phyloP scores from a whole-genome alignment of 805 yeast species.

The Clavispora fructus region DNA sequence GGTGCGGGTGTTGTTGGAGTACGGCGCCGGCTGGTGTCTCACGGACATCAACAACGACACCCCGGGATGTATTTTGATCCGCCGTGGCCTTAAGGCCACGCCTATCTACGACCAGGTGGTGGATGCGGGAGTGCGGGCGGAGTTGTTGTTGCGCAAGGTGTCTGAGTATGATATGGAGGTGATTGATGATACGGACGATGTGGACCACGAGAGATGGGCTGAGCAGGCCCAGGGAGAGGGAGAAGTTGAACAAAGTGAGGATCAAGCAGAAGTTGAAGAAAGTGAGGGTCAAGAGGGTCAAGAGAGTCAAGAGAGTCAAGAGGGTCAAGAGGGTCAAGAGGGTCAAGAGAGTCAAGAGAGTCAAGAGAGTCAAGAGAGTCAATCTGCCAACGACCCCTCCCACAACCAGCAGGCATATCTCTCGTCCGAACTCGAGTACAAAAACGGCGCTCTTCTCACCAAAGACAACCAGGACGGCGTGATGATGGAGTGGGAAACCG shows the following conservation, averaged over 20 bases:
- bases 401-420: slow-evolving; percentile 61
- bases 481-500: slow-evolving; percentile 96
- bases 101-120: slow-evolving; percentile 49
- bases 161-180: slow-evolving; percentile 61
- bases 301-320: no score
- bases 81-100: slow-evolving; percentile 39
- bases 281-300: no score
- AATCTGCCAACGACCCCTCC: slow-evolving; percentile 48
- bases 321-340: no score
- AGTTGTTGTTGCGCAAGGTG: slow-evolving; percentile 68
- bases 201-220: slow-evolving; percentile 22
- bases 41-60: slow-evolving; percentile 68
- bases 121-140: slow-evolving; percentile 89
- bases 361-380: no score
- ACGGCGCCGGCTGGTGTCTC: slow-evolving; percentile 91
- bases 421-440: slow-evolving; percentile 60
- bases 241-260: slow-evolving; percentile 7
- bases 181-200: slow-evolving; percentile 34
- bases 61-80: slow-evolving; percentile 75
- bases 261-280: no score
- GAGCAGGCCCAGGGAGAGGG: slow-evolving; percentile 1
- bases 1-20: slow-evolving; percentile 65
- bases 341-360: no score
- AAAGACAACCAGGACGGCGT: slow-evolving; percentile 78
- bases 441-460: slow-evolving; percentile 66